phyloP scores from a whole-genome alignment of 345 rosid species.

The Aquilaria sinensis region DNA sequence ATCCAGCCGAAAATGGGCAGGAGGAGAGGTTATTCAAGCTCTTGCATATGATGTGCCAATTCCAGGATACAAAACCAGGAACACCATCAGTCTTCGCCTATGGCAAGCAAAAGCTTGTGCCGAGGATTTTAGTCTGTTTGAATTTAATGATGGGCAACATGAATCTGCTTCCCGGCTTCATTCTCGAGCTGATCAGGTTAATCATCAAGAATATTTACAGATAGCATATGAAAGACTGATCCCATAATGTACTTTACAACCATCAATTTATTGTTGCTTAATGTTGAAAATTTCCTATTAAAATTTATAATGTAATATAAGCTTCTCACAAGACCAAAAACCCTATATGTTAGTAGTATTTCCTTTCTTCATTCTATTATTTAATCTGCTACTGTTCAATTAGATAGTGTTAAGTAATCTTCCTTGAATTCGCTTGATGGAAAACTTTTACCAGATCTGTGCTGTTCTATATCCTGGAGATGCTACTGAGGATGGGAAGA shows the following conservation, averaged over 20 bases:
- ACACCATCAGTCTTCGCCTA: slow-evolving; percentile 93
- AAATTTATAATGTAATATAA: too few species aligned
- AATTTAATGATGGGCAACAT: slow-evolving; percentile 93
- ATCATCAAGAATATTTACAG: background rate
- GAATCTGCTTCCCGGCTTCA: slow-evolving; percentile 86
- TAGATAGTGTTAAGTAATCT: background rate
- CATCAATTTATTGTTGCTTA: background rate
- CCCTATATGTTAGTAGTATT: background rate
- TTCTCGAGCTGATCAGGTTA: slow-evolving; percentile 78
- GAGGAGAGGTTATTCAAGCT: slow-evolving; percentile 83
- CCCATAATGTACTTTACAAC: background rate
- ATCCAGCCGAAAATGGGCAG: slow-evolving; percentile 80
- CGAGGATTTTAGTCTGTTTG: slow-evolving; percentile 70
- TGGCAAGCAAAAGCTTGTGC: slow-evolving; percentile 95
- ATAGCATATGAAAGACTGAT: background rate
- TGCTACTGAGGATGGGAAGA: slow-evolving; percentile 95
- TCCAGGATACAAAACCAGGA: slow-evolving; percentile 92
- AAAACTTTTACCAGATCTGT: slow-evolving; percentile 52
- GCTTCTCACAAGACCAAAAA: too few species aligned
- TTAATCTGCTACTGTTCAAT: background rate
- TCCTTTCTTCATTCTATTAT: background rate
- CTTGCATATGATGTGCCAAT: slow-evolving; percentile 94
- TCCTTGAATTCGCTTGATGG: slow-evolving; percentile 2
- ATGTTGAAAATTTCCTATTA: too few species aligned
- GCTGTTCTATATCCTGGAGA: slow-evolving; percentile 97